Percentiles rank a stretch among this genome's conserved stretches.
Evolutionary conservation across 169 alveolate genomes (phyloP).

Genomic region (Cystoisospora suis): DNA sequence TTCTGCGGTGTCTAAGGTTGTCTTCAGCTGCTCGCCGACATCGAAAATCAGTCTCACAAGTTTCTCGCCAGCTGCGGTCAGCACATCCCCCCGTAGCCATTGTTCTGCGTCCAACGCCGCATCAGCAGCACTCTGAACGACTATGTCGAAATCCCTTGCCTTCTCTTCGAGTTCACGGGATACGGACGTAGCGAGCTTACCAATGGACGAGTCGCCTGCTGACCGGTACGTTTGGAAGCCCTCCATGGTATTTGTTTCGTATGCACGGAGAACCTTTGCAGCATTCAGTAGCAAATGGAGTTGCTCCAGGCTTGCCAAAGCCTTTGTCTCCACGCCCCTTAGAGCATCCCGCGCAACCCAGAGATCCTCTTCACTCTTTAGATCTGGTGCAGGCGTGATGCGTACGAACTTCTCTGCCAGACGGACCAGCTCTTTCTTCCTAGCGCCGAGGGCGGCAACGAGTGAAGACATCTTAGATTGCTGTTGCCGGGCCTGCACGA

Average conservation of each 20-base stretch:
- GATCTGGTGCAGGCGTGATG: background rate
- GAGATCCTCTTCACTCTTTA: background rate
- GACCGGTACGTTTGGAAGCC: background rate
- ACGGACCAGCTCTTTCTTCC: background rate
- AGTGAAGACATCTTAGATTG: background rate
- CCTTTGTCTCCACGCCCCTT: background rate
- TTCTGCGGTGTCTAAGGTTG: background rate
- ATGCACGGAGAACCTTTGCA: background rate
- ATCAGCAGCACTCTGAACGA: background rate
- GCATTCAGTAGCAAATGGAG: background rate
- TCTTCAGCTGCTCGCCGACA: background rate
- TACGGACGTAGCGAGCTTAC: background rate
- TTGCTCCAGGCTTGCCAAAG: background rate
- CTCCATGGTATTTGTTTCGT: background rate
- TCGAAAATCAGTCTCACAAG: background rate
- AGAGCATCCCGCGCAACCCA: constrained; percentile 1
- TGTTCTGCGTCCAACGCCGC: background rate
- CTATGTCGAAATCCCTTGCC: background rate
- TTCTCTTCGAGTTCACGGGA: background rate
- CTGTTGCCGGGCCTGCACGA: background rate
- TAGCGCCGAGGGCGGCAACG: background rate
- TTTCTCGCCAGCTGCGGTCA: background rate
- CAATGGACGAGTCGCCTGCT: background rate
- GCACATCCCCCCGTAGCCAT: background rate
- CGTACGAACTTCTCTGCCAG: background rate